Conservation (phyloP, 2,329 filamentous ascomycete species). For the Neofusicoccum cordaticola region DNA sequence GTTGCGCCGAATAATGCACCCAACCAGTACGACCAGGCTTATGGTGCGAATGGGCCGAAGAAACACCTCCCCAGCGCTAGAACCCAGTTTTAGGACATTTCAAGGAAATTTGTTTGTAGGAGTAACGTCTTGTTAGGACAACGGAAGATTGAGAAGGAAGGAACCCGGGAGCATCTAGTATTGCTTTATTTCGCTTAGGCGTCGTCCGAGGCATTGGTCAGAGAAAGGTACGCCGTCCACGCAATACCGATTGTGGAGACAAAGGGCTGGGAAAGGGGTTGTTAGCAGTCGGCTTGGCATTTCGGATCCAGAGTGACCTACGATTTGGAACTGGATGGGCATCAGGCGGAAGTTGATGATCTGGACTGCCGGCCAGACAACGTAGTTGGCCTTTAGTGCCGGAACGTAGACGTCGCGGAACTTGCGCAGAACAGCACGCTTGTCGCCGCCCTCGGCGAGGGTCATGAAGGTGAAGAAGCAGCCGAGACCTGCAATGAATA, state of each 20-base stretch:
- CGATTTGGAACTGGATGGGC: slow-evolving; percentile 93
- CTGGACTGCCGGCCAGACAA: slow-evolving; percentile 94
- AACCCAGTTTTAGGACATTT: neutral
- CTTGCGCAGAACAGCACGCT: slow-evolving; percentile 75
- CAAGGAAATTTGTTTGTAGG: neutral
- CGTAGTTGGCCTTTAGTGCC: slow-evolving; percentile 90
- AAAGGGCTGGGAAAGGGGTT: slow-evolving; percentile 65
- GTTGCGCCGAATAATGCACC: slow-evolving; percentile 14
- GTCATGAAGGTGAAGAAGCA: slow-evolving; percentile 97
- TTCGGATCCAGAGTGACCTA: slow-evolving; percentile 42
- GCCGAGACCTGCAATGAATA: slow-evolving; percentile 59
- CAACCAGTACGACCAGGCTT: neutral
- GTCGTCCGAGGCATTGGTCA: slow-evolving; percentile 84
- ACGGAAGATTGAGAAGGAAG: neutral
- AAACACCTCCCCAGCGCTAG: neutral
- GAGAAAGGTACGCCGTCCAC: slow-evolving; percentile 94
- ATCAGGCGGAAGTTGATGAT: slow-evolving; percentile 95
- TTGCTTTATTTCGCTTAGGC: slow-evolving; percentile 23
- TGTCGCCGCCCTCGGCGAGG: slow-evolving; percentile 84
- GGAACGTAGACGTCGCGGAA: slow-evolving; percentile 91
- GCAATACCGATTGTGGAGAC: slow-evolving; percentile 94
- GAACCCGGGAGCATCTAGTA: neutral
- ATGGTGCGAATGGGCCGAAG: neutral
- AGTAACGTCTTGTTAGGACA: neutral
- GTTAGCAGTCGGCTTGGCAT: neutral